Conservation (phyloP, 108 stramenopile species). For the Epithemia pelagica region DNA sequence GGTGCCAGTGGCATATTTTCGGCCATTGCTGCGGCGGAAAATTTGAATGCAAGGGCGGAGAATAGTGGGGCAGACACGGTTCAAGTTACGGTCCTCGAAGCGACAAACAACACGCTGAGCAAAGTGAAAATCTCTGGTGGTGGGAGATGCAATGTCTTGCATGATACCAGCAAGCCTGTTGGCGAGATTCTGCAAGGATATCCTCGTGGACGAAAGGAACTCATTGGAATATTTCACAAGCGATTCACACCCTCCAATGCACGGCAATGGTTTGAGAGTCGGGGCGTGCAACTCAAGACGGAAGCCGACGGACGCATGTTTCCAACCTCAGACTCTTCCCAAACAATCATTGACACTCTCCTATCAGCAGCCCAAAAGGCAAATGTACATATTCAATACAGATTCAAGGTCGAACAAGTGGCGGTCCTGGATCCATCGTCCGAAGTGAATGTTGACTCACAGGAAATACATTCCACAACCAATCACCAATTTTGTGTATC, state of each 20-base stretch:
- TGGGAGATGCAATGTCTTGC: slow-evolving; percentile 90
- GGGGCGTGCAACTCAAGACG: slow-evolving; percentile 87
- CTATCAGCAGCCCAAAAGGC: slow-evolving; percentile 46
- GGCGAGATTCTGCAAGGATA: slow-evolving; percentile 72
- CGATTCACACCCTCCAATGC: slow-evolving; percentile 77
- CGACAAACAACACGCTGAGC: slow-evolving; percentile 56
- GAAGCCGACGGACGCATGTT: slow-evolving; percentile 96
- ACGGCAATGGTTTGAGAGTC: slow-evolving; percentile 76
- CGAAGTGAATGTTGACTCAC: slow-evolving; percentile 1
- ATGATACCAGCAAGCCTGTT: slow-evolving; percentile 72
- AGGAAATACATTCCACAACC: not conserved
- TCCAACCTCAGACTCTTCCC: slow-evolving; percentile 82
- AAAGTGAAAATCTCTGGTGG: slow-evolving; percentile 94
- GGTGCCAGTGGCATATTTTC: slow-evolving; percentile 45
- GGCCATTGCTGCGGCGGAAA: slow-evolving; percentile 36
- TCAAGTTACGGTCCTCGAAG: slow-evolving; percentile 79
- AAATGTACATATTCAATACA: slow-evolving; percentile 48
- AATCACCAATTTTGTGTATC: slow-evolving; percentile 21
- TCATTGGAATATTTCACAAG: slow-evolving; percentile 65
- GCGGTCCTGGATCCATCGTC: not conserved
- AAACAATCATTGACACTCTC: slow-evolving; percentile 82
- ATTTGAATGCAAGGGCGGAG: not conserved
- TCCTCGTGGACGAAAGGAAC: slow-evolving; percentile 82
- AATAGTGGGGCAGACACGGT: not conserved
- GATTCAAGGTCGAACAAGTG: slow-evolving; percentile 37